phyloP scores from a whole-genome alignment of 495 filamentous ascomycete genomes.

The Penicillium egyptiacum region DNA sequence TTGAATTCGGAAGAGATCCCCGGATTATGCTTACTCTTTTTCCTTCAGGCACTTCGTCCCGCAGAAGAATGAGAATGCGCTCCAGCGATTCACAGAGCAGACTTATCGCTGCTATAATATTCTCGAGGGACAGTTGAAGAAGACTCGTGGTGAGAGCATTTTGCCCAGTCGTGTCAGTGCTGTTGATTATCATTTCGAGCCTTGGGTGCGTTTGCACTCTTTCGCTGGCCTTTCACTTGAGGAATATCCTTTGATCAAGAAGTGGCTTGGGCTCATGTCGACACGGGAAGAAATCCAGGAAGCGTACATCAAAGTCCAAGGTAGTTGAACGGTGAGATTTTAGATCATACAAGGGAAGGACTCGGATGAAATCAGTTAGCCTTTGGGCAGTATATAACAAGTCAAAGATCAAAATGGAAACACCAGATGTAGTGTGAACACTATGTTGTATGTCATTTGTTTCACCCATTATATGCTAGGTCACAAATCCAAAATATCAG shows the following conservation, averaged over 20 bases:
- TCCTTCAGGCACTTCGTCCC: constrained; percentile 29
- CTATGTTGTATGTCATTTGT: background rate
- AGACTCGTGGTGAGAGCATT: constrained; percentile 37
- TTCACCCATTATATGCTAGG: too few species aligned
- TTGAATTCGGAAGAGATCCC: background rate
- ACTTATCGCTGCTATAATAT: constrained; percentile 42
- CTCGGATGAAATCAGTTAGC: background rate
- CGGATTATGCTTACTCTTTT: background rate
- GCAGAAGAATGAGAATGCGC: constrained; percentile 40
- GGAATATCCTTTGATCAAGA: constrained; percentile 35
- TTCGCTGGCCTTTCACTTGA: constrained; percentile 45
- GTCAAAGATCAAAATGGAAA: too few species aligned
- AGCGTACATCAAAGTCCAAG: constrained; percentile 29
- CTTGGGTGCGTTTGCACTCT: constrained; percentile 41
- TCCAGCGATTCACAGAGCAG: constrained; percentile 40
- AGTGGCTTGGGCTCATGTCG: constrained; percentile 30
- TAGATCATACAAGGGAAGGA: background rate
- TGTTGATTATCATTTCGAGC: constrained; percentile 48
- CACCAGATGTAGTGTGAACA: too few species aligned
- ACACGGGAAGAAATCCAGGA: constrained; percentile 31
- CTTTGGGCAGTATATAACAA: background rate
- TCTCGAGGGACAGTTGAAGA: constrained; percentile 43
- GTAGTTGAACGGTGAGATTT: background rate
- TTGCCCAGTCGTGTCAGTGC: constrained; percentile 36
- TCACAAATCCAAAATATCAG: background rate